Base-by-base conservation (phyloP, 1,284 basidiomycete species). In the Trametes polyzona region DNA sequence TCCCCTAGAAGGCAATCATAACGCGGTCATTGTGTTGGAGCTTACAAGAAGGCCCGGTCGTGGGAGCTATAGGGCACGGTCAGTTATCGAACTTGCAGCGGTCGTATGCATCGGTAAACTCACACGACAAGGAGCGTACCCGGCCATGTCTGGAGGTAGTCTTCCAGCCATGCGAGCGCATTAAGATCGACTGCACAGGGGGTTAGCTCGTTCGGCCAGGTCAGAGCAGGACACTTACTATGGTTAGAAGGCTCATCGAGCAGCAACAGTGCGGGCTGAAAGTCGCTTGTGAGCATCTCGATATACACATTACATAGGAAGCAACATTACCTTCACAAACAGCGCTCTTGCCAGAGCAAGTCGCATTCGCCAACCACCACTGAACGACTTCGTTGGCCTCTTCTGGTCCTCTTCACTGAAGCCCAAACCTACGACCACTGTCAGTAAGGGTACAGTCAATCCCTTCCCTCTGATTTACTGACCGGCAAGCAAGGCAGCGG, bases 191-290 rank as follows among this genome's bases (percentile, higher is more conserved):
- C 87, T 83, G 60, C 7, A 63, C 12, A 19, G 40, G 9, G 19
- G 27, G 19, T 52, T 10, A 62, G 49, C 23, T 17, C 0, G 5
- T 12, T 30, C 5, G 17, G 3, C 19, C 12, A 24, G 9, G 19
- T 16, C 27, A 14, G 16, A 23, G n/a, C 5, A 1, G 6, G 14
- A 40, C 26, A 10, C 49, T 23, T 54, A 90, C 88, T 95, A 79
- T 98, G 91, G 78, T 99, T 99, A n/a, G 96, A 97, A 71, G 96
- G 96, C 73, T 98, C 95, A 74, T 97, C 96, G 32, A 98, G 83
- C 67, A 98, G 81, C 48, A 96, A 79, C 17, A 96, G 78, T 48
- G 92, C 73, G 23, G 89, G 89, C 87, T 90, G 61, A 26, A 14
- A 21, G 14, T 2, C 23, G 3, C 55, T 21, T 24, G 19, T 46